Conservation (phyloP, 1,284 basidiomycete species). For the Phylloporus sp. region DNA sequence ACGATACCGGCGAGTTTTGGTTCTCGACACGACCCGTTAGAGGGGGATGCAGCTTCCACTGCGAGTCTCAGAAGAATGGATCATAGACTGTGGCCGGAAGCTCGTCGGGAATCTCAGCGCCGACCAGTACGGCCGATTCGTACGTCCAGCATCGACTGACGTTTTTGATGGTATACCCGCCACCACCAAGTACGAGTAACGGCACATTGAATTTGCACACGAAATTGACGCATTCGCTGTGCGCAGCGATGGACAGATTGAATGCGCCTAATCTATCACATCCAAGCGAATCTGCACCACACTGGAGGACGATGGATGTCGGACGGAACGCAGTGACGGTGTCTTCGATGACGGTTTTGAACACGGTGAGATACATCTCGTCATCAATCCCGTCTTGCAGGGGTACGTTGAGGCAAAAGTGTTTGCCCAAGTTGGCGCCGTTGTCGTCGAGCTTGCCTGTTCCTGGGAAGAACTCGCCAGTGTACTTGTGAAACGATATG, state of each 20-base stretch:
- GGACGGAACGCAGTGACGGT: conserved; percentile 92
- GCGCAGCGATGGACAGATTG: conserved; percentile 98
- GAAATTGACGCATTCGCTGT: conserved; percentile 97
- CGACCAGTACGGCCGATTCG: conserved; percentile 94
- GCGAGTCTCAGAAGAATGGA: conserved; percentile 89
- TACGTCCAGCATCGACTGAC: conserved; percentile 99
- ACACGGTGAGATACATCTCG: conserved; percentile 93
- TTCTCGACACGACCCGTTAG: conserved; percentile 93
- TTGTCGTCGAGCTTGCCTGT: conserved; percentile 94
- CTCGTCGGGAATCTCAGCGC: conserved; percentile 83
- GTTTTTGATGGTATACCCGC: conserved; percentile 95
- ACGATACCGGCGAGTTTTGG: conserved; percentile 82
- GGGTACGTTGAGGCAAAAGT: conserved; percentile 96
- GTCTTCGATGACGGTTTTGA: conserved; percentile 96
- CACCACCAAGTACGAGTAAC: conserved; percentile 90
- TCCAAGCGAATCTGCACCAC: conserved; percentile 96
- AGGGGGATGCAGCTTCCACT: conserved; percentile 93
- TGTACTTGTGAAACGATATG: conserved; percentile 99
- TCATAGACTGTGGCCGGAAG: conserved; percentile 93
- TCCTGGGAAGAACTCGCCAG: conserved; percentile 97
- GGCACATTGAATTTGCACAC: conserved; percentile 93
- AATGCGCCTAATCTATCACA: conserved; percentile 96
- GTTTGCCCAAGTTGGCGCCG: conserved; percentile 87
- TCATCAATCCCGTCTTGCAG: conserved; percentile 97
- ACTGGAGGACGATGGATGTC: conserved; percentile 93